These are phyloP conservation scores for Diospyros lotus DNA, from an alignment of 148 eudicot species.

Conservation along the genomic window DNA sequence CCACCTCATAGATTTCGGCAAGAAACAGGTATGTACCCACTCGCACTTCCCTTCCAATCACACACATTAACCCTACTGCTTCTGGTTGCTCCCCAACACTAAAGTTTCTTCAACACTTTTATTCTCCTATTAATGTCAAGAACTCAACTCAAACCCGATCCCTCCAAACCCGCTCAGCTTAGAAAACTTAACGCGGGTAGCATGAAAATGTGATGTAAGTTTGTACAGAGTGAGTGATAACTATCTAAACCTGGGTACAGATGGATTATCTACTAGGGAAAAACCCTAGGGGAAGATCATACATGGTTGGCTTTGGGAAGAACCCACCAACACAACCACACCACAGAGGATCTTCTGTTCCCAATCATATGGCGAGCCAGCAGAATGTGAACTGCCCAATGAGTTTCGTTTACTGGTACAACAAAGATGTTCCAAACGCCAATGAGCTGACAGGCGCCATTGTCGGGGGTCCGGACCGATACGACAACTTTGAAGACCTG, in stretches of 20 bases:
- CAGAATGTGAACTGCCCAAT: slow-evolving; percentile 36
- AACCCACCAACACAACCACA: slow-evolving; percentile 81
- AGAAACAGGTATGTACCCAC: slow-evolving; percentile 47
- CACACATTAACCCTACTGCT: no score
- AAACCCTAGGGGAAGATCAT: slow-evolving; percentile 71
- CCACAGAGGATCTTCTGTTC: slow-evolving; percentile 88
- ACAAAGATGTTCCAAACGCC: slow-evolving; percentile 52
- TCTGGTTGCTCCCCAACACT: no score
- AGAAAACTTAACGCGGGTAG: no score
- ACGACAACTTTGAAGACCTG: slow-evolving; percentile 55
- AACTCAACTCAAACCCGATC: no score
- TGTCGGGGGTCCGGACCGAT: slow-evolving; percentile 78
- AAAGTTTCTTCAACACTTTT: no score
- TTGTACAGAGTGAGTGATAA: no score
- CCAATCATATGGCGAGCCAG: slow-evolving; percentile 19
- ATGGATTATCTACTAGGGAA: slow-evolving; percentile 79
- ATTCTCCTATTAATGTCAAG: no score
- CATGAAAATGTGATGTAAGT: no score
- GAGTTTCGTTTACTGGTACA: slow-evolving; percentile 52
- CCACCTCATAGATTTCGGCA: slow-evolving; percentile 54
- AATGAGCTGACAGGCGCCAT: slow-evolving; percentile 91
- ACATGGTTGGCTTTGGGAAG: slow-evolving; percentile 85
- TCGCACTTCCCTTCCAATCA: no score
- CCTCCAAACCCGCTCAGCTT: no score
- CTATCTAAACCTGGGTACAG: slow-evolving; percentile 22